Evolutionary conservation across 1,139 yeast genomes (phyloP), one percentile per base, ranked within the genome.

Genomic region (Pichia sorboxylosa): DNA sequence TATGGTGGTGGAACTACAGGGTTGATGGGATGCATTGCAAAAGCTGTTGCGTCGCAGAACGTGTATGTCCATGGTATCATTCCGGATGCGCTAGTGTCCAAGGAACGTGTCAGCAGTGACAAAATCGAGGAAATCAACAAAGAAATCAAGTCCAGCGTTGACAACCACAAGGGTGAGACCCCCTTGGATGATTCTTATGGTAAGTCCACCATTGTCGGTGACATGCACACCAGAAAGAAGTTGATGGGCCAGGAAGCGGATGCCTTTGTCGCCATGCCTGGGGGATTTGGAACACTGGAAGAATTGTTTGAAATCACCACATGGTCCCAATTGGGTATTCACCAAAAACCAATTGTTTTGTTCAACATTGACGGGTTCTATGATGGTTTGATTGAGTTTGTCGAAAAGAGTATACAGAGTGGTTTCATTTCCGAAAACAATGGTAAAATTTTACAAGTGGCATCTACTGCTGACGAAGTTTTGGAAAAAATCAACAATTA

Each of bases 1-100:
- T 84, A 84, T 48, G 95, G 95, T 21, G 96, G 95, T 27, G 95
- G 95, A 14, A 75, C 90, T 19, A 77, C 82, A 2, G 90, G 93
- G 4, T 56, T 83, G 35, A 85, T 83, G 94, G 95, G 95, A 2
- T 64, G 74, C 3, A 73, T 83, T 33, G 94, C 94, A n/a, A 66
- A 71, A 39, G 69, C 84, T 0, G 73, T 81, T 36, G 74, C 79
- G 34, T 54, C 71, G 6, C 61, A 59, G 31, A 79, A 76, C 18
- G 93, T 90, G 2, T 69, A 73, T 38, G 94, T 83, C 29, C 87
- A 80, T 45, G 95, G 95, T 6, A 70, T 84, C 46, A 83, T 84
- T 38, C 95, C 94, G 9, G 72, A 71, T 43, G 94, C 94, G 0
- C 63, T 84, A 42, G 80, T 83, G 38, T 60, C 77, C 13, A 71